Percentiles rank a stretch among this genome's conserved stretches.
These are phyloP conservation scores for Microcyclospora pomicola DNA, from an alignment of 2,329 filamentous ascomycete genomes.

Conservation along the genomic window DNA sequence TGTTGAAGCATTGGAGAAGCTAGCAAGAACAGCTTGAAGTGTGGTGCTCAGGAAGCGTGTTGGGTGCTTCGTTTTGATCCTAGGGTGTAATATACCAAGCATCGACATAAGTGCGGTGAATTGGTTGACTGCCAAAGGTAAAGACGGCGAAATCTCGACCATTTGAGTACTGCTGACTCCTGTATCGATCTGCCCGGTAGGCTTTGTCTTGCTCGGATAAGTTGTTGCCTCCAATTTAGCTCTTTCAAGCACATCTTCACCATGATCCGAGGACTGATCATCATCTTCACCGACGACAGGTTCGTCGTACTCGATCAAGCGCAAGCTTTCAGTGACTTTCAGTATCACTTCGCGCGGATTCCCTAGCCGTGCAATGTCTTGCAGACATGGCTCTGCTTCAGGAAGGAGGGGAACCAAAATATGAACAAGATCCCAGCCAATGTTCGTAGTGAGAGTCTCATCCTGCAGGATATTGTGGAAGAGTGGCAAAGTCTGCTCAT, in stretches of 20 bases:
- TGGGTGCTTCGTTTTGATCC: conserved; percentile 64
- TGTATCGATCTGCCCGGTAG: background rate
- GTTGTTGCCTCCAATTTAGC: conserved; percentile 14
- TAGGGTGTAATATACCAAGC: conserved; percentile 56
- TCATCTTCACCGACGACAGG: conserved; percentile 42
- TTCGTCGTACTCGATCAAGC: conserved; percentile 48
- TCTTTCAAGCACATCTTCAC: conserved; percentile 5
- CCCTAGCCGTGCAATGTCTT: conserved; percentile 60
- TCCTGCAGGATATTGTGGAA: conserved; percentile 58
- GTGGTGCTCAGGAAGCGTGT: conserved; percentile 66
- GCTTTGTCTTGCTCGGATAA: conserved; percentile 9
- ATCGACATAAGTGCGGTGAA: conserved; percentile 59
- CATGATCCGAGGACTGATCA: conserved; percentile 4
- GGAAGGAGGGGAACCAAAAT: conserved; percentile 55
- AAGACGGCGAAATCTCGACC: conserved; percentile 18
- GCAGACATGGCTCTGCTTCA: conserved; percentile 53
- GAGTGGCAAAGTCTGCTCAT: conserved; percentile 49
- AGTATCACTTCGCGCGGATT: conserved; percentile 73
- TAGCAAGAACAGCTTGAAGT: conserved; percentile 55
- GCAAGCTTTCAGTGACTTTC: conserved; percentile 62
- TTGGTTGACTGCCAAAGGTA: conserved; percentile 35
- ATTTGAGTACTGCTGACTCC: conserved; percentile 12
- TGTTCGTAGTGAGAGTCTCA: conserved; percentile 54
- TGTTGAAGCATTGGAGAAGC: conserved; percentile 45
- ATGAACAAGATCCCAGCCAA: conserved; percentile 74